Evolutionary conservation across 2,329 filamentous ascomycete genomes (phyloP).

Genomic region (Pestalotiopsis sp.): DNA sequence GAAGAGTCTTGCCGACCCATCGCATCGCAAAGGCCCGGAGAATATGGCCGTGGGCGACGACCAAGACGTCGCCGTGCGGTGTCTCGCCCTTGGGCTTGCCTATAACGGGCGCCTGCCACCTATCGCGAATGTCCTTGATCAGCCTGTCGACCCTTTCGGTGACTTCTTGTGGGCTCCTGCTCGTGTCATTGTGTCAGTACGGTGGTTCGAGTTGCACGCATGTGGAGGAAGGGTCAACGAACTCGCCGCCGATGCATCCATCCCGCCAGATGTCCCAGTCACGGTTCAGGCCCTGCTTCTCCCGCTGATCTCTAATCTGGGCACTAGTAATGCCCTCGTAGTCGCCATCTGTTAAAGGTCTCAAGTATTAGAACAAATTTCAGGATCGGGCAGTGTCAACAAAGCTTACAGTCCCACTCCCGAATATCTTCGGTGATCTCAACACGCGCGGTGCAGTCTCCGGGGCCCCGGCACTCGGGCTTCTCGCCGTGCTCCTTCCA

Average conservation of each 20-base stretch:
- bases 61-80: constrained; percentile 65
- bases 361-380: background rate
- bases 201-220: background rate
- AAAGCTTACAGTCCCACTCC: constrained; percentile 70
- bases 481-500: constrained; percentile 59
- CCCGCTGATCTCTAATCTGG: constrained; percentile 64
- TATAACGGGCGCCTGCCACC: constrained; percentile 65
- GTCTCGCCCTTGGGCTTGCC: constrained; percentile 47
- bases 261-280: constrained; percentile 89
- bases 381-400: background rate
- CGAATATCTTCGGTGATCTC: constrained; percentile 72
- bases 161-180: constrained; percentile 71
- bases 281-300: constrained; percentile 56
- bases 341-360: constrained; percentile 56
- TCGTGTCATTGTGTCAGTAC: background rate
- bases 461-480: constrained; percentile 31
- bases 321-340: constrained; percentile 80
- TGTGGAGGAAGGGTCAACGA: background rate
- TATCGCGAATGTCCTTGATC: constrained; percentile 72
- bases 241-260: constrained; percentile 83
- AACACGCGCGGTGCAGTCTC: constrained; percentile 60
- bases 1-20: constrained; percentile 75
- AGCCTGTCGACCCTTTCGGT: constrained; percentile 72
- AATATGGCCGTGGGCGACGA: constrained; percentile 91
- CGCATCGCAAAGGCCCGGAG: constrained; percentile 84